A percentile compares a stretch with the other conserved stretches of the same genome.
phyloP scores from a whole-genome alignment of 176 grass and related monocot species.

The Zoysia pacifica region DNA sequence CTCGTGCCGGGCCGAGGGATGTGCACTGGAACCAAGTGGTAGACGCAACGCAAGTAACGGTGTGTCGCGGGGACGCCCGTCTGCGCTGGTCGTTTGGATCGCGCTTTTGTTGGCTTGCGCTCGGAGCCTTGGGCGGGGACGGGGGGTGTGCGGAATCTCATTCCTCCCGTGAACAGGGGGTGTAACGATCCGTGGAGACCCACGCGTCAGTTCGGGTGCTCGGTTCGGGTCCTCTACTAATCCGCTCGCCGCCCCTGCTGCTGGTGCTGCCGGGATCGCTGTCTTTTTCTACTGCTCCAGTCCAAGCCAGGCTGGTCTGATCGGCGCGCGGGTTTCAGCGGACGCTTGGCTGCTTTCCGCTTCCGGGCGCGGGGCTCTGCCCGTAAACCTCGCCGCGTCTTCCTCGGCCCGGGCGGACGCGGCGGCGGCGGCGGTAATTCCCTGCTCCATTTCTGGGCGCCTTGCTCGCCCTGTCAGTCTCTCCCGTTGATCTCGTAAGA shows the following conservation, averaged over 20 bases:
- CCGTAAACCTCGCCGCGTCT: conserved; percentile 30
- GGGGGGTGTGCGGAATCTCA: neutral
- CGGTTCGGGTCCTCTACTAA: neutral
- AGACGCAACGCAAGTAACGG: neutral
- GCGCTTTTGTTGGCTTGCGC: conserved; percentile 43
- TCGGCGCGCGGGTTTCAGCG: conserved; percentile 36
- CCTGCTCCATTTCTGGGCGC: neutral
- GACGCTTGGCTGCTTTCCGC: conserved; percentile 16
- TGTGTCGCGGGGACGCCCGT: neutral
- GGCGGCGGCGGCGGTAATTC: neutral
- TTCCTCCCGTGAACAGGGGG: conserved; percentile 2
- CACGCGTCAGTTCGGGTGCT: conserved; percentile 42
- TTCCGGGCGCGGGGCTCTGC: neutral
- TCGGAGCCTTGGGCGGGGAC: conserved; percentile 29
- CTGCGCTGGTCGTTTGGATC: conserved; percentile 30
- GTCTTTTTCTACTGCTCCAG: conserved; percentile 1
- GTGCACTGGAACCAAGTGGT: neutral
- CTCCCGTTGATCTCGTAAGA: neutral
- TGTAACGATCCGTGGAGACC: conserved; percentile 11
- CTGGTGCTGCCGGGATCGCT: neutral
- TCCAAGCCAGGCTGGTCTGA: conserved; percentile 19
- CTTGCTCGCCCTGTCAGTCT: neutral
- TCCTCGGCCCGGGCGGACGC: neutral
- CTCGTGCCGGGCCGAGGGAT: neutral
- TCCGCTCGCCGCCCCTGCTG: conserved; percentile 4